A percentile compares a stretch with the other conserved stretches of the same genome.
phyloP scores from a whole-genome alignment of 208 protist species.

The Crithidia acanthocephali region DNA sequence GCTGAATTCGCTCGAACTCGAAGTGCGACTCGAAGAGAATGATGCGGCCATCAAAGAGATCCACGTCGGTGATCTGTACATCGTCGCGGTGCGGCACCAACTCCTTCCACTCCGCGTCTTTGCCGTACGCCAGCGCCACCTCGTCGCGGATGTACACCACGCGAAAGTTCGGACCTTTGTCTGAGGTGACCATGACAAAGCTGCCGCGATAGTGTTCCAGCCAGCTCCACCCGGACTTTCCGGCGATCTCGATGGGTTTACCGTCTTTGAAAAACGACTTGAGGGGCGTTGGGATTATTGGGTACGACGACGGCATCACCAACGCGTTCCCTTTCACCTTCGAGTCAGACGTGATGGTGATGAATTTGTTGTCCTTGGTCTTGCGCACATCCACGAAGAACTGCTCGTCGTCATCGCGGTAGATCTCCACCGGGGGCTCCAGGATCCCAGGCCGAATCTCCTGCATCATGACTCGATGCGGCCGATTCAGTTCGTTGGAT shows the following conservation, averaged over 20 bases:
- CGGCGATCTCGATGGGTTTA: slow-evolving; percentile 79
- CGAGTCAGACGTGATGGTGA: slow-evolving; percentile 91
- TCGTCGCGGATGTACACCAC: slow-evolving; percentile 86
- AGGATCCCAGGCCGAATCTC: slow-evolving; percentile 89
- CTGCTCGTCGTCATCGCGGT: slow-evolving; percentile 87
- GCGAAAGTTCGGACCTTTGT: slow-evolving; percentile 83
- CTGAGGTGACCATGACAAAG: slow-evolving; percentile 89
- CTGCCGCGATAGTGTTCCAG: slow-evolving; percentile 87
- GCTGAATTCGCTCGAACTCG: slow-evolving; percentile 83
- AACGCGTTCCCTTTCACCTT: slow-evolving; percentile 77
- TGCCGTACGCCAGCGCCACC: slow-evolving; percentile 68
- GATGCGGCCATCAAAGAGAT: slow-evolving; percentile 81
- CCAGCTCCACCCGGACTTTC: slow-evolving; percentile 86
- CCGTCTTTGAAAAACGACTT: slow-evolving; percentile 71
- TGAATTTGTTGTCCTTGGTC: slow-evolving; percentile 86
- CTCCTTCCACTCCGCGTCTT: slow-evolving; percentile 76
- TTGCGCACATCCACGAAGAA: slow-evolving; percentile 92
- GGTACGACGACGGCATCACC: slow-evolving; percentile 86
- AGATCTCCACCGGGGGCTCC: slow-evolving; percentile 80
- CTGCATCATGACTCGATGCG: slow-evolving; percentile 89
- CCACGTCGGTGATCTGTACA: slow-evolving; percentile 87
- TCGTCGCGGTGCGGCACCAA: slow-evolving; percentile 86
- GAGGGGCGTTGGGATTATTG: slow-evolving; percentile 71
- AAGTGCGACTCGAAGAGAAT: slow-evolving; percentile 86
- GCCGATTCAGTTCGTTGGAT: slow-evolving; percentile 89